Conservation (phyloP, 306 rosid species). For the Quercus agrifolia region DNA sequence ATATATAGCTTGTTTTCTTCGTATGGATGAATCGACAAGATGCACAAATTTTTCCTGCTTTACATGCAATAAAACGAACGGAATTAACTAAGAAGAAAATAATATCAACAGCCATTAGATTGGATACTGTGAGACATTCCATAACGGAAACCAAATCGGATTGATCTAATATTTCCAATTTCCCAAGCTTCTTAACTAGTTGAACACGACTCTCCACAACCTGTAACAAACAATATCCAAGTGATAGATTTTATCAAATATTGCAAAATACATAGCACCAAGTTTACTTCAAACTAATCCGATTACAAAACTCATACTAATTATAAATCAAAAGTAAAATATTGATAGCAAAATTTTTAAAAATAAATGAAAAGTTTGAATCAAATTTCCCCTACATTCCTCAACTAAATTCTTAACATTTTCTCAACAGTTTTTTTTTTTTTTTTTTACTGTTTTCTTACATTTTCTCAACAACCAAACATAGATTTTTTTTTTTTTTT, state of each 20-base stretch:
- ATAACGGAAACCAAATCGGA: slow-evolving; percentile 44
- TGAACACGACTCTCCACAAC: slow-evolving; percentile 66
- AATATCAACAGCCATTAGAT: neutral
- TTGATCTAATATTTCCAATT: slow-evolving; percentile 39
- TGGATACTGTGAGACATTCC: slow-evolving; percentile 68
- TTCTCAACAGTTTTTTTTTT: neutral
- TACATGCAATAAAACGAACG: neutral
- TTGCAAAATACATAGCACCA: neutral
- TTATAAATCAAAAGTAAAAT: neutral
- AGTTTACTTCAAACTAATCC: neutral
- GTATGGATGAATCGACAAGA: neutral
- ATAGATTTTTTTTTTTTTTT: neutral
- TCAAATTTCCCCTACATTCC: neutral
- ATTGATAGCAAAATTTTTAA: neutral
- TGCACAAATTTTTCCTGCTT: neutral
- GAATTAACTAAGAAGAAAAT: neutral
- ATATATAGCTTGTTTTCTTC: neutral
- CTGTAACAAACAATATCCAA: slow-evolving; percentile 23
- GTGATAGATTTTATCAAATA: neutral
- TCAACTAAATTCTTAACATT: neutral
- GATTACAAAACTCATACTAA: neutral
- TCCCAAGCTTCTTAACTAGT: slow-evolving; percentile 45
- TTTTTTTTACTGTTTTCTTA: neutral
- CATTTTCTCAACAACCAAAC: neutral
- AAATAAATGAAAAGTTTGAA: neutral